Percentiles rank a stretch among this genome's conserved stretches.
Conservation (phyloP, 2,329 filamentous ascomycete species). For the Gremmenia infestans region DNA sequence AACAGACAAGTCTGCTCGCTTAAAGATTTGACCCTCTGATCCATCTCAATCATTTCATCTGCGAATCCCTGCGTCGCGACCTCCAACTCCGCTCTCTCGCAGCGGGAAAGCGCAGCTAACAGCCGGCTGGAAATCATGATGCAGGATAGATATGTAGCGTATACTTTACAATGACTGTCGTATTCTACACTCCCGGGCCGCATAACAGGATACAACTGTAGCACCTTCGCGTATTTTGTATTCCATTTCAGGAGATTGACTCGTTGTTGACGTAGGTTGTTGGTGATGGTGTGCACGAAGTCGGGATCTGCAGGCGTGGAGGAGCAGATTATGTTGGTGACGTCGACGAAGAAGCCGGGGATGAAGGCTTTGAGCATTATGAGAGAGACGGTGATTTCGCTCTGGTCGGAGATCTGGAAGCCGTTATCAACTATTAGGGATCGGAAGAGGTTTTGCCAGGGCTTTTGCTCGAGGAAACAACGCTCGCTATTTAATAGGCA, state of each 20-base stretch:
- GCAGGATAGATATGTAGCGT: constrained; percentile 27
- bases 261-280: constrained; percentile 10
- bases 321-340: constrained; percentile 17
- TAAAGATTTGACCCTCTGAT: constrained; percentile 18
- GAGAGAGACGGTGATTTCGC: constrained; percentile 20
- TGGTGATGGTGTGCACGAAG: constrained; percentile 2
- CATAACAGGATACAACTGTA: constrained; percentile 3
- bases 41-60: constrained; percentile 28
- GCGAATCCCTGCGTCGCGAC: constrained; percentile 26
- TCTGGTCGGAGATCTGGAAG: constrained; percentile 18
- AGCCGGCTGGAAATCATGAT: constrained; percentile 22
- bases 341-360: constrained; percentile 30
- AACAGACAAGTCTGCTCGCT: constrained; percentile 13
- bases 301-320: neutral
- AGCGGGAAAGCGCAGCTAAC: constrained; percentile 13
- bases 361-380: constrained; percentile 23
- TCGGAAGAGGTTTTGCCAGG: constrained; percentile 20
- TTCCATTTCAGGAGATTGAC: constrained; percentile 16
- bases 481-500: constrained; percentile 18
- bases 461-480: constrained; percentile 21
- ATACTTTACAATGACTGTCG: constrained; percentile 21
- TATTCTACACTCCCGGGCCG: constrained; percentile 14
- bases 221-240: constrained; percentile 2
- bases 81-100: constrained; percentile 25
- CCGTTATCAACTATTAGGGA: constrained; percentile 18